phyloP scores from a whole-genome alignment of 345 rosid genomes.

The Litchi chinensis region DNA sequence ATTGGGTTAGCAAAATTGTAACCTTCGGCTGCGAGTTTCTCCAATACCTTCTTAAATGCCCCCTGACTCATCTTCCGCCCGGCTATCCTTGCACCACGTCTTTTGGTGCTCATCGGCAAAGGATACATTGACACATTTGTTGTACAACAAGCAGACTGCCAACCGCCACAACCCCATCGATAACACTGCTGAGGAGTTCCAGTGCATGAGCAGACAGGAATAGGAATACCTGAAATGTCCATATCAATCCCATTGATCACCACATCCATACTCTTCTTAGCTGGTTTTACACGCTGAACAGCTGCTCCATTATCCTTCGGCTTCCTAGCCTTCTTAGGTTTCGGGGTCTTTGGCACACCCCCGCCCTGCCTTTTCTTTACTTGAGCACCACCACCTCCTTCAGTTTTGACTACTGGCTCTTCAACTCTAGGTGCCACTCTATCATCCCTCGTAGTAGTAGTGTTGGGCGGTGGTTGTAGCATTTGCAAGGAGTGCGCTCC shows the following conservation, averaged over 20 bases:
- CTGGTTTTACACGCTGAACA: conserved; percentile 67
- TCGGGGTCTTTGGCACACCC: conserved; percentile 54
- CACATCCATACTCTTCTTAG: conserved; percentile 78
- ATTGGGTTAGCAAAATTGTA: conserved; percentile 73
- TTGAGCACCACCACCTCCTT: conserved; percentile 34
- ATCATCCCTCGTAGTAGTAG: conserved; percentile 45
- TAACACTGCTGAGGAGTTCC: conserved; percentile 93
- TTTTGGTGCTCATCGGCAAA: conserved; percentile 91
- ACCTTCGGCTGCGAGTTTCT: conserved; percentile 92
- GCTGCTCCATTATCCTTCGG: conserved; percentile 57
- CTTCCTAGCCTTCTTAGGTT: conserved; percentile 81
- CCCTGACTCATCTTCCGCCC: conserved; percentile 99
- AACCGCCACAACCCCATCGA: conserved; percentile 99
- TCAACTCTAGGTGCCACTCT: conserved; percentile 53
- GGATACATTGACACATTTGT: conserved; percentile 91
- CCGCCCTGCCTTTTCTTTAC: conserved; percentile 68
- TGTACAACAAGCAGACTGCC: conserved; percentile 98
- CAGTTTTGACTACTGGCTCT: conserved; percentile 45
- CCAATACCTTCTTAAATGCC: conserved; percentile 94
- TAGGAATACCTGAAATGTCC: conserved; percentile 87
- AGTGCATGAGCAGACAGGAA: conserved; percentile 95
- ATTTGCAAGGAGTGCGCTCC: conserved; percentile 64
- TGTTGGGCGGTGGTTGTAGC: conserved; percentile 54
- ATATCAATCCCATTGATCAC: conserved; percentile 80
- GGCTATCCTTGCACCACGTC: conserved; percentile 95